Evolutionary conservation across 495 filamentous ascomycete genomes (phyloP).

Genomic region (Jackrogersella minutella): DNA sequence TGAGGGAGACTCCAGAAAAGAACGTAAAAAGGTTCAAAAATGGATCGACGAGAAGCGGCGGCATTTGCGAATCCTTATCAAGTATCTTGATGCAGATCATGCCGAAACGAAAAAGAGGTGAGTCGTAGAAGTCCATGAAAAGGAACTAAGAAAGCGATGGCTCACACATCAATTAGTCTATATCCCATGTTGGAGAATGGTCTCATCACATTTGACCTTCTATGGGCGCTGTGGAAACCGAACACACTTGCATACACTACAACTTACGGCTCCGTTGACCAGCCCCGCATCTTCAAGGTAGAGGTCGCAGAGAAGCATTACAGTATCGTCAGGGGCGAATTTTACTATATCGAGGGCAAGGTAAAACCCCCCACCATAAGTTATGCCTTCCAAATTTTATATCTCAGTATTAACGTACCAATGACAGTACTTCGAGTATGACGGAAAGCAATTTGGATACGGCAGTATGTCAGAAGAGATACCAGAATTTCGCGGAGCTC

Average conservation of each 20-base stretch:
- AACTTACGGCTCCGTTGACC: slow-evolving; percentile 80
- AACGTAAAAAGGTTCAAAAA: slow-evolving; percentile 67
- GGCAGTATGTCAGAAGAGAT: slow-evolving; percentile 74
- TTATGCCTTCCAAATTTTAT: not conserved
- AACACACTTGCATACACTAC: slow-evolving; percentile 84
- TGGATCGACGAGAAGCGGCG: slow-evolving; percentile 69
- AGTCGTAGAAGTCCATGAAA: not conserved
- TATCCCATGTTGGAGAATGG: slow-evolving; percentile 84
- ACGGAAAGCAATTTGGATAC: slow-evolving; percentile 71
- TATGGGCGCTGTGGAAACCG: slow-evolving; percentile 93
- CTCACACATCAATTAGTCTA: slow-evolving; percentile 56
- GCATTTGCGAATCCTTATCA: slow-evolving; percentile 80
- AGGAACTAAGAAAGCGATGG: not conserved
- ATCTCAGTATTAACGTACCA: not conserved
- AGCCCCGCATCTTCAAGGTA: slow-evolving; percentile 90
- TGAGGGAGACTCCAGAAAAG: slow-evolving; percentile 61
- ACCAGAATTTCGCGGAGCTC: slow-evolving; percentile 79
- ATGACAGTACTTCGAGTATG: slow-evolving; percentile 71
- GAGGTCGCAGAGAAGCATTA: slow-evolving; percentile 79
- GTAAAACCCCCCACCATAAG: slow-evolving; percentile 53
- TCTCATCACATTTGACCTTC: slow-evolving; percentile 87
- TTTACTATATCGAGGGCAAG: slow-evolving; percentile 82
- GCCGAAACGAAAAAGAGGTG: slow-evolving; percentile 72
- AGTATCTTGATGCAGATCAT: slow-evolving; percentile 85
- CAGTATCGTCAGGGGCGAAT: slow-evolving; percentile 77